phyloP scores from a whole-genome alignment of 164 flowering plant genomes.

The Kalanchoe fedtschenkoi region DNA sequence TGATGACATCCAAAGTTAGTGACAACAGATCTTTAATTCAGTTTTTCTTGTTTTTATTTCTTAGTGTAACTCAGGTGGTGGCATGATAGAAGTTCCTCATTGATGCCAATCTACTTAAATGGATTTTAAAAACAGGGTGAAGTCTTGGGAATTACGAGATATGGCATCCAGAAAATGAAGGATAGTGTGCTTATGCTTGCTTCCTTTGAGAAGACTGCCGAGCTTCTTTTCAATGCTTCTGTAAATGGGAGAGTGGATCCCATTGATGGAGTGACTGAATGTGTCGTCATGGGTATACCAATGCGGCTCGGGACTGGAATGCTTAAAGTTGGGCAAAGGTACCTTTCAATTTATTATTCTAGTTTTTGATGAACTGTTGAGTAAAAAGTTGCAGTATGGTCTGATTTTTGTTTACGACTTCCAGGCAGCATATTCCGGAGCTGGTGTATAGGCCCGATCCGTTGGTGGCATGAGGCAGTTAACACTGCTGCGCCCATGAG shows the following conservation, averaged over 20 bases:
- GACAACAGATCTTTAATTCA: conserved; percentile 7
- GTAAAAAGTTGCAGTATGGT: neutral
- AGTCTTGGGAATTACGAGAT: conserved; percentile 25
- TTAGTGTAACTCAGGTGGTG: too few species aligned
- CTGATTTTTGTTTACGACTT: neutral
- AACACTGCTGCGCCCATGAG: neutral
- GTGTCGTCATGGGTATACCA: conserved; percentile 94
- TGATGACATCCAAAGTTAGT: conserved; percentile 77
- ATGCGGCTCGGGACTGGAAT: conserved; percentile 86
- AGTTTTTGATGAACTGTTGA: neutral
- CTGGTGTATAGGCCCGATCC: too few species aligned
- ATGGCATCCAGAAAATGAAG: conserved; percentile 36
- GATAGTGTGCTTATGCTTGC: conserved; percentile 60
- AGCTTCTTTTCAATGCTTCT: conserved; percentile 13
- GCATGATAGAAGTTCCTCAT: conserved; percentile 4
- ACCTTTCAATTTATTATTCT: neutral
- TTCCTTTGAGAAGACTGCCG: conserved; percentile 13
- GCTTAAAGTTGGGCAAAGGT: conserved; percentile 73
- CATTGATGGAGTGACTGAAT: conserved; percentile 87
- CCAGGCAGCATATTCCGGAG: too few species aligned
- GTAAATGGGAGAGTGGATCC: conserved; percentile 23
- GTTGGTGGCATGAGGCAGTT: neutral
- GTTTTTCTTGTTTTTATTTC: neutral
- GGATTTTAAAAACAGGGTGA: conserved; percentile 53
- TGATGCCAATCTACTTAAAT: conserved; percentile 39